Evolutionary conservation across 2,329 filamentous ascomycete species (phyloP).

Genomic region (Coniochaeta hoffmannii): DNA sequence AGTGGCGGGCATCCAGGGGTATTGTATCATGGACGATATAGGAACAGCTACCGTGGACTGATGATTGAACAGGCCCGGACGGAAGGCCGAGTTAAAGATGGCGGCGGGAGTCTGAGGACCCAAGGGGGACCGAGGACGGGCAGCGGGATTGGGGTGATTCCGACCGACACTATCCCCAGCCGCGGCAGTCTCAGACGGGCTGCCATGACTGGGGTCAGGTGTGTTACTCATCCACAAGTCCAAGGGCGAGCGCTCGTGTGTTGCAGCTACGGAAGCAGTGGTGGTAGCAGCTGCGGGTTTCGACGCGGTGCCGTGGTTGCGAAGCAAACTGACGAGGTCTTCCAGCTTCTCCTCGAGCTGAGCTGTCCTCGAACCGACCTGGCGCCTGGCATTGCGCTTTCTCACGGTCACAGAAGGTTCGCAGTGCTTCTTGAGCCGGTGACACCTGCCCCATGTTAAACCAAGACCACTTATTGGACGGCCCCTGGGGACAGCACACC

Average conservation of each 20-base stretch:
- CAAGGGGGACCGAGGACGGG: background rate
- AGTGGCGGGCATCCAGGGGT: constrained; percentile 6
- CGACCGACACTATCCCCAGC: background rate
- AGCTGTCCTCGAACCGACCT: constrained; percentile 25
- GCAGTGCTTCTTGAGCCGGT: constrained; percentile 40
- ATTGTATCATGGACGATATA: constrained; percentile 7
- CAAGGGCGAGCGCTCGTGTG: constrained; percentile 8
- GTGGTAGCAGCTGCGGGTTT: constrained; percentile 11
- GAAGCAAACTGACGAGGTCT: constrained; percentile 37
- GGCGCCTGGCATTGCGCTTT: constrained; percentile 25
- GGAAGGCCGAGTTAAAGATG: background rate
- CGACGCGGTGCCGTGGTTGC: constrained; percentile 6
- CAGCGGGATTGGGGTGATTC: background rate
- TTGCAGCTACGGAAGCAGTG: constrained; percentile 8
- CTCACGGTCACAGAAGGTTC: constrained; percentile 33
- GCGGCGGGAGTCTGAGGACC: background rate
- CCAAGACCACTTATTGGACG: background rate
- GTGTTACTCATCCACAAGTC: background rate
- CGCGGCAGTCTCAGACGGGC: background rate
- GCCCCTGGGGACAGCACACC: constrained; percentile 13
- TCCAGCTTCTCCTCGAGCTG: constrained; percentile 44
- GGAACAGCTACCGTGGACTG: constrained; percentile 4
- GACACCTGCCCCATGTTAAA: constrained; percentile 14
- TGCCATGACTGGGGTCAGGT: background rate
- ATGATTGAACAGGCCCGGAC: background rate